Conservation (phyloP, 208 protist genomes). For the Leishmania arabica region DNA sequence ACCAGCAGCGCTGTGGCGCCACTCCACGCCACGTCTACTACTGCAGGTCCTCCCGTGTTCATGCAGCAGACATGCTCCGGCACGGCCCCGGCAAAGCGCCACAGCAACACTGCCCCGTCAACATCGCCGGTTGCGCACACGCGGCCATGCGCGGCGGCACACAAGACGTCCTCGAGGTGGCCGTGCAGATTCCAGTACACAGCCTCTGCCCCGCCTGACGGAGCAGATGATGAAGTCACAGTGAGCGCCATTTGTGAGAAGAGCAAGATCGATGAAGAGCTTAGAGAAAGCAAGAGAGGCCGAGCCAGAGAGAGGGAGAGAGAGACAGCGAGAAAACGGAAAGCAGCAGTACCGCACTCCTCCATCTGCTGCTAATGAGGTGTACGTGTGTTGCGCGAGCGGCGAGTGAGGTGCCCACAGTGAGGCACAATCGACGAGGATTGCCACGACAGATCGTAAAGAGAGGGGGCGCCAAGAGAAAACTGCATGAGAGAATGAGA, state of each 20-base stretch:
- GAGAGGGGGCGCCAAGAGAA: slow-evolving; percentile 2
- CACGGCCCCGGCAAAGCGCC: slow-evolving; percentile 29
- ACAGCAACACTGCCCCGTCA: slow-evolving; percentile 61
- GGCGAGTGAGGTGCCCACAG: neutral
- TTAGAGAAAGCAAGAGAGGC: neutral
- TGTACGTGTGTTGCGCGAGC: neutral
- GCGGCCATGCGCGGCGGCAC: slow-evolving; percentile 27
- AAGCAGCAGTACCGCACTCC: neutral
- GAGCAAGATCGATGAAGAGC: neutral
- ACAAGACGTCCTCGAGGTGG: slow-evolving; percentile 63
- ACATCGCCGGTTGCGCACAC: slow-evolving; percentile 70
- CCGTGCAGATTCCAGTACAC: slow-evolving; percentile 59
- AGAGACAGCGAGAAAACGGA: neutral
- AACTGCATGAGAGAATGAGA: slow-evolving; percentile 2
- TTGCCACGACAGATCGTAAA: neutral
- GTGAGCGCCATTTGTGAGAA: slow-evolving; percentile 41
- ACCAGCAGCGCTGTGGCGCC: slow-evolving; percentile 37
- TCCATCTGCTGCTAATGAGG: neutral
- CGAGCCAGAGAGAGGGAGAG: neutral
- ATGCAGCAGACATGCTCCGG: slow-evolving; percentile 65
- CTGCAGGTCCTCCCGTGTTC: slow-evolving; percentile 56
- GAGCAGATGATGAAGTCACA: slow-evolving; percentile 25
- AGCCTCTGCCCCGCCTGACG: neutral
- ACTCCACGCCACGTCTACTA: slow-evolving; percentile 59
- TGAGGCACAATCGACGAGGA: neutral